A percentile compares a stretch with the other conserved stretches of the same genome.
phyloP scores from a whole-genome alignment of 108 stramenopile genomes.

The Chaetoceros tenuissimus region DNA sequence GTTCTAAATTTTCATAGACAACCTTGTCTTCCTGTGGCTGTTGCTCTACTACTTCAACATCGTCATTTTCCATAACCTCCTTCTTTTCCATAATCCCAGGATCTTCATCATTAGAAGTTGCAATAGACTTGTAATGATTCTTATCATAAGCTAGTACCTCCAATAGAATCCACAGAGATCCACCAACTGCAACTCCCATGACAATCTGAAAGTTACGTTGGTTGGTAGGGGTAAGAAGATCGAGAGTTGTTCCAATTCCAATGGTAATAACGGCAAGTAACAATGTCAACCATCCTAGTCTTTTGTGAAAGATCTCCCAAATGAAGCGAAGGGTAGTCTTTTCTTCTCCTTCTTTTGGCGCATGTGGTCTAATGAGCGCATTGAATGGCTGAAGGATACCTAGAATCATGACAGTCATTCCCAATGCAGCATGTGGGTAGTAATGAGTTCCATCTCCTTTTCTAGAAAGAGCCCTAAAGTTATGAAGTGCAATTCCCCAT shows the following conservation, averaged over 20 bases:
- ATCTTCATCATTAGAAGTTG: no score
- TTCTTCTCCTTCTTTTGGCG: conserved; percentile 4
- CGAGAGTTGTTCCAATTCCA: conserved; percentile 11
- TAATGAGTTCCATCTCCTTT: background rate
- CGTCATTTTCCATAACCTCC: no score
- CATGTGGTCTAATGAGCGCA: conserved; percentile 20
- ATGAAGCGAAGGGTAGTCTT: conserved; percentile 3
- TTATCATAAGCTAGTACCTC: no score
- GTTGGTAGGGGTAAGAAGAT: conserved; percentile 6
- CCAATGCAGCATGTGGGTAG: conserved; percentile 18
- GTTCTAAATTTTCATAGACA: no score
- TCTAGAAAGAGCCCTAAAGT: conserved; percentile 22
- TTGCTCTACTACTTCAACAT: no score
- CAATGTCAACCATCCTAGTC: conserved; percentile 4
- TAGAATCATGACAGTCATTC: conserved; percentile 15
- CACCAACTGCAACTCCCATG: conserved; percentile 10
- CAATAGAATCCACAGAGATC: no score
- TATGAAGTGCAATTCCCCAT: conserved; percentile 16
- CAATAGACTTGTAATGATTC: no score
- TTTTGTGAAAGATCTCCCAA: conserved; percentile 22
- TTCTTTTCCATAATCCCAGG: no score
- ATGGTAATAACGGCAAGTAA: conserved; percentile 9
- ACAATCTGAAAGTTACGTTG: conserved; percentile 11
- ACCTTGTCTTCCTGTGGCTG: no score
- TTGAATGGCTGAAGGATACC: conserved; percentile 25